phyloP scores from a whole-genome alignment of 768 basidiomycete species.

The Suillus cothurnatus region DNA sequence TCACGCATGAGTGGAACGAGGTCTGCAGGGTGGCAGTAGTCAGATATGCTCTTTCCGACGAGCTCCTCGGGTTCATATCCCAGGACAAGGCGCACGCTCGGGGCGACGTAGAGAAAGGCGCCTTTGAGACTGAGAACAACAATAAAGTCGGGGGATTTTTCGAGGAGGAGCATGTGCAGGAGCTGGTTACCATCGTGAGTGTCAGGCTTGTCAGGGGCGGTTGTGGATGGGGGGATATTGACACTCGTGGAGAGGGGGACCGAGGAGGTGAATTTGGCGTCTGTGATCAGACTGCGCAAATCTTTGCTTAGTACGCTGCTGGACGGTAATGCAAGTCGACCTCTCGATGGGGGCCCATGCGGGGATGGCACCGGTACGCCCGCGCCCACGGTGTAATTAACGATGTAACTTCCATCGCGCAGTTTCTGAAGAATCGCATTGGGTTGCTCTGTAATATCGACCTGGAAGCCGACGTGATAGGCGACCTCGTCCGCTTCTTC shows the following conservation, averaged over 20 bases:
- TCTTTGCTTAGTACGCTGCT: constrained; percentile 48
- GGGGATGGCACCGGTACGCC: constrained; percentile 10
- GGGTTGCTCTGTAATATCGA: constrained; percentile 88
- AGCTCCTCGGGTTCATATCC: constrained; percentile 89
- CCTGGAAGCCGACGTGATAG: constrained; percentile 95
- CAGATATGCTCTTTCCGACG: constrained; percentile 73
- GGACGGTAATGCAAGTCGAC: constrained; percentile 8
- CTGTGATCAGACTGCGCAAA: constrained; percentile 49
- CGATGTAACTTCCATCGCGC: constrained; percentile 73
- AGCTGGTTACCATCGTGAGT: constrained; percentile 44
- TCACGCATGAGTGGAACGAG: constrained; percentile 90
- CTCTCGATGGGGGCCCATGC: constrained; percentile 21
- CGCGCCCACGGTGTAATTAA: constrained; percentile 50
- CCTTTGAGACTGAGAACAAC: constrained; percentile 94
- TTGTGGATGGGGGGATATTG: constrained; percentile 34
- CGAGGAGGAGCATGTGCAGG: constrained; percentile 62
- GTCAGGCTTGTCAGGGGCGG: constrained; percentile 18
- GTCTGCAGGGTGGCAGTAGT: constrained; percentile 88
- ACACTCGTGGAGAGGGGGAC: constrained; percentile 46
- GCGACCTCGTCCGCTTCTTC: constrained; percentile 71
- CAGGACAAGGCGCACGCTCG: constrained; percentile 72
- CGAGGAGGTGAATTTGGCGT: constrained; percentile 49
- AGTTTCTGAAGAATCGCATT: constrained; percentile 80
- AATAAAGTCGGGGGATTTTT: constrained; percentile 74
- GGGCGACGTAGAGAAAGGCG: constrained; percentile 88